These are phyloP conservation scores for Geotrichum cucujoidarum DNA, from an alignment of 1,139 yeast genomes.

Conservation along the genomic window DNA sequence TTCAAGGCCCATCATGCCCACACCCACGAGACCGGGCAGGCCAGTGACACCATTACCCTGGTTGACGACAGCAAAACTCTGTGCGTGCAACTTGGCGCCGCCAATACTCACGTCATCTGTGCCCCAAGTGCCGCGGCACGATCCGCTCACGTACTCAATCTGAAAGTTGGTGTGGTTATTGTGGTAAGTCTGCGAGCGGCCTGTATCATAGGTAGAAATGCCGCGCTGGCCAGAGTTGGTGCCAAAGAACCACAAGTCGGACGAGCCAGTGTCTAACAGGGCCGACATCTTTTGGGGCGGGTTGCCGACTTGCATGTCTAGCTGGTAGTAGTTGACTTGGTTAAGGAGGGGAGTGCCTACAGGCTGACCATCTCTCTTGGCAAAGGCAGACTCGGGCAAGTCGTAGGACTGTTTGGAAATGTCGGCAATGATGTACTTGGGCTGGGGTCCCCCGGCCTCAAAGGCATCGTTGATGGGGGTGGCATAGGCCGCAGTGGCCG, in stretches of 20 bases:
- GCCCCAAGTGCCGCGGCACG: slow-evolving; percentile 25
- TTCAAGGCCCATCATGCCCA: slow-evolving; percentile 24
- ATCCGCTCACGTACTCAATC: slow-evolving; percentile 23
- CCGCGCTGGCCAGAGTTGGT: slow-evolving; percentile 11
- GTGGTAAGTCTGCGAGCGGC: slow-evolving; percentile 19
- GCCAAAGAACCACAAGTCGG: slow-evolving; percentile 40
- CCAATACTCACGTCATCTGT: slow-evolving; percentile 22
- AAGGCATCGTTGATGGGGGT: background rate
- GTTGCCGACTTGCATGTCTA: slow-evolving; percentile 37
- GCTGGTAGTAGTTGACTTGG: slow-evolving; percentile 32
- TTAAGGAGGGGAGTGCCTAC: slow-evolving; percentile 16
- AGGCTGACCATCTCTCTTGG: slow-evolving; percentile 2
- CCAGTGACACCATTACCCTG: slow-evolving; percentile 24
- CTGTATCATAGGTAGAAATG: slow-evolving; percentile 36
- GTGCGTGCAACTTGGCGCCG: slow-evolving; percentile 21
- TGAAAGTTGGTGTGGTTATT: slow-evolving; percentile 19
- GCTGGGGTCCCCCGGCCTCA: background rate
- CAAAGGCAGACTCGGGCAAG: slow-evolving; percentile 1
- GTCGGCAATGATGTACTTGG: slow-evolving; percentile 13
- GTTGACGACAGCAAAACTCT: slow-evolving; percentile 27
- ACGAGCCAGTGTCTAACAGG: slow-evolving; percentile 41
- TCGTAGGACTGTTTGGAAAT: slow-evolving; percentile 9
- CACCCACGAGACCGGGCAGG: slow-evolving; percentile 29
- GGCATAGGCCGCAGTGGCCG: slow-evolving; percentile 2
- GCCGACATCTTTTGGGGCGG: slow-evolving; percentile 35